Base-by-base conservation (phyloP, 2,329 filamentous ascomycete species). In the Trichophyton simii region DNA sequence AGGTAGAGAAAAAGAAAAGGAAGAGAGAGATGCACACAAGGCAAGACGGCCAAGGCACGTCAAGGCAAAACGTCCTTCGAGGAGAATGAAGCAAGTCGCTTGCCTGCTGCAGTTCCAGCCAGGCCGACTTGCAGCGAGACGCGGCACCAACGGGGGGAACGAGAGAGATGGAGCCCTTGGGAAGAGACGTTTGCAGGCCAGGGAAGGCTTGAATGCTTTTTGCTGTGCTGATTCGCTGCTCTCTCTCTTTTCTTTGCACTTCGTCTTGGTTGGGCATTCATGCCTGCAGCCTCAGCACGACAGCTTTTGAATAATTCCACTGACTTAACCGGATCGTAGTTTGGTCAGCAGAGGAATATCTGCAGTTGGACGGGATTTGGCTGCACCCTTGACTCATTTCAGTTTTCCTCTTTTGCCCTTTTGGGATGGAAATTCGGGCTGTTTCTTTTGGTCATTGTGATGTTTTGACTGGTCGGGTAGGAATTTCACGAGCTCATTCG, bases 251-350 rank as follows among this genome's bases (percentile, higher is more conserved):
- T 41, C n/a, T 59, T 48, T 48, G 34, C 52, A 57, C 50, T 54
- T 54, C 50, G 68, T 70, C 63, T 63, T 65, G 65, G 70, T 75
- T 76, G 73, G 73, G 74, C 74, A 76, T 70, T 71, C 70, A 73
- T 73, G 68, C 73, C 68, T 74, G 71, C 71, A 70, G 25, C 50
- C 50, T 54, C 50, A 54, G 50, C 50, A 54, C 22, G 46, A 52
- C 22, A 28, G 18, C 22, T 52, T n/a, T 54, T 20, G 41, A 44
- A 44, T 44, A 25, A 31, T 54, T 31, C 50, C 64, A 54, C 31
- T n/a, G 38, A 52, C 22, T 25, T 34, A n/a, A 15, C 57, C 38
- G 18, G 52, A 20, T 57, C 15, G 36, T 54, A 31, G 9, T 36
- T 36, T 13, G 34, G 44, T 25, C 50, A 54, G 50, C 50, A 25